Evolutionary conservation across 495 filamentous ascomycete genomes (phyloP).

Genomic region (Daldinia grandis): DNA sequence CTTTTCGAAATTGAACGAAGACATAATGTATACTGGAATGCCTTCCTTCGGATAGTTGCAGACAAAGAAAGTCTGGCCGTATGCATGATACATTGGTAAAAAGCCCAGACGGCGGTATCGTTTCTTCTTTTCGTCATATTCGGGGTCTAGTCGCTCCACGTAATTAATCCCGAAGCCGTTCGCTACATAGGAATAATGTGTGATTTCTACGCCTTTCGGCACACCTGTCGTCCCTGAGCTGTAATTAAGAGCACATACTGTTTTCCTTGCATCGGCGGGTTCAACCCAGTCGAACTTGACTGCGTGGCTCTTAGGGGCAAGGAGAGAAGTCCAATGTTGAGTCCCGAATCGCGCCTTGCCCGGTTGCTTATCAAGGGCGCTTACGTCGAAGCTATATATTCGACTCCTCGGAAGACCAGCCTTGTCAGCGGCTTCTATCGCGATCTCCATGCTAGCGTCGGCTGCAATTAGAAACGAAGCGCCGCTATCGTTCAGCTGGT

Average conservation of each 20-base stretch:
- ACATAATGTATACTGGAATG: slow-evolving; percentile 73
- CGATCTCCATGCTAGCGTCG: slow-evolving; percentile 63
- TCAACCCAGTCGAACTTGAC: slow-evolving; percentile 56
- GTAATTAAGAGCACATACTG: slow-evolving; percentile 70
- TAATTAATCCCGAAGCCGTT: slow-evolving; percentile 67
- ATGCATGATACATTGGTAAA: slow-evolving; percentile 80
- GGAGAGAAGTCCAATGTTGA: slow-evolving; percentile 55
- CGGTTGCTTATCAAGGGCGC: slow-evolving; percentile 50
- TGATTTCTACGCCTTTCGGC: slow-evolving; percentile 84
- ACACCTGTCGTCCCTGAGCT: slow-evolving; percentile 81
- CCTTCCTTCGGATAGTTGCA: slow-evolving; percentile 47
- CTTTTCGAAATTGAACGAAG: slow-evolving; percentile 73
- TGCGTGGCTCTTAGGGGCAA: slow-evolving; percentile 51
- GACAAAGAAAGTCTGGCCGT: slow-evolving; percentile 60
- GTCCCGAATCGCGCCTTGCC: slow-evolving; percentile 49
- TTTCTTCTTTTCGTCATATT: slow-evolving; percentile 47
- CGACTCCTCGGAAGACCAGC: slow-evolving; percentile 66
- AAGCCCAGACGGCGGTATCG: slow-evolving; percentile 56
- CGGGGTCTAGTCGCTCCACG: slow-evolving; percentile 56
- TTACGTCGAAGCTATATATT: slow-evolving; percentile 60
- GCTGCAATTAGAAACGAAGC: slow-evolving; percentile 71
- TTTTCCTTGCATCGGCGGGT: slow-evolving; percentile 45
- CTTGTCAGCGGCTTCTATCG: slow-evolving; percentile 70
- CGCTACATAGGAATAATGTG: slow-evolving; percentile 75
- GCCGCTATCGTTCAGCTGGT: slow-evolving; percentile 76